Evolutionary conservation across 305 asterid species (phyloP).

Genomic region (Fraxinus floribunda): DNA sequence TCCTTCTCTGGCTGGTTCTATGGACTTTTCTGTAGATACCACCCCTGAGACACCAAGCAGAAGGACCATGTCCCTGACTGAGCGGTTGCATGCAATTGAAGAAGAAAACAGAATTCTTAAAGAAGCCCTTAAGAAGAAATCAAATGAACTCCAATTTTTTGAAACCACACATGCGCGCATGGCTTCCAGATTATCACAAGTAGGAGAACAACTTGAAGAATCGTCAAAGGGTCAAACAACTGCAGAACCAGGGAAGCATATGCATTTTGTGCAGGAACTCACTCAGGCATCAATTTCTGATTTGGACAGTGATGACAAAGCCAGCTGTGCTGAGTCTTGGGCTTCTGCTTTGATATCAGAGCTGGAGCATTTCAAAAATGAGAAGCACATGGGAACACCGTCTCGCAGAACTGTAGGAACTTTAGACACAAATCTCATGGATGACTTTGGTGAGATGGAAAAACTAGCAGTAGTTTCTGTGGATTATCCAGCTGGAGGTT

Average conservation of each 20-base stretch:
- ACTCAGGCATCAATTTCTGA: slow-evolving; percentile 54
- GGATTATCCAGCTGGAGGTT: slow-evolving; percentile 36
- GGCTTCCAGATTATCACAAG: slow-evolving; percentile 30
- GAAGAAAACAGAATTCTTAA: slow-evolving; percentile 62
- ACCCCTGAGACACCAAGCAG: slow-evolving; percentile 37
- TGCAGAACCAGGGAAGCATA: slow-evolving; percentile 33
- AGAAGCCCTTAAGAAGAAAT: slow-evolving; percentile 36
- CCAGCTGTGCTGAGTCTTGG: slow-evolving; percentile 65
- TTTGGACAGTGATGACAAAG: slow-evolving; percentile 62
- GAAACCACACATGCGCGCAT: slow-evolving; percentile 21
- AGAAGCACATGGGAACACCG: slow-evolving; percentile 39
- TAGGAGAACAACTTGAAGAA: slow-evolving; percentile 27
- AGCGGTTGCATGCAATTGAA: slow-evolving; percentile 52
- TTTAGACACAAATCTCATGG: slow-evolving; percentile 78
- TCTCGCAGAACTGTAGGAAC: slow-evolving; percentile 44
- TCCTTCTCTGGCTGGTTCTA: slow-evolving; percentile 33
- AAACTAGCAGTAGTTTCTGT: slow-evolving; percentile 56
- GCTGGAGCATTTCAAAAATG: slow-evolving; percentile 52
- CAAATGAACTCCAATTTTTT: slow-evolving; percentile 29
- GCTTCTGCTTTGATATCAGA: slow-evolving; percentile 61
- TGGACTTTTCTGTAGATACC: slow-evolving; percentile 35
- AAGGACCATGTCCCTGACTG: slow-evolving; percentile 41
- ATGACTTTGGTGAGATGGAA: slow-evolving; percentile 93
- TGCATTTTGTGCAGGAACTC: slow-evolving; percentile 30
- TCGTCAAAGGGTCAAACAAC: slow-evolving; percentile 24